Conservation (phyloP, 805 yeast species). For the Priceomyces haplophilus region DNA sequence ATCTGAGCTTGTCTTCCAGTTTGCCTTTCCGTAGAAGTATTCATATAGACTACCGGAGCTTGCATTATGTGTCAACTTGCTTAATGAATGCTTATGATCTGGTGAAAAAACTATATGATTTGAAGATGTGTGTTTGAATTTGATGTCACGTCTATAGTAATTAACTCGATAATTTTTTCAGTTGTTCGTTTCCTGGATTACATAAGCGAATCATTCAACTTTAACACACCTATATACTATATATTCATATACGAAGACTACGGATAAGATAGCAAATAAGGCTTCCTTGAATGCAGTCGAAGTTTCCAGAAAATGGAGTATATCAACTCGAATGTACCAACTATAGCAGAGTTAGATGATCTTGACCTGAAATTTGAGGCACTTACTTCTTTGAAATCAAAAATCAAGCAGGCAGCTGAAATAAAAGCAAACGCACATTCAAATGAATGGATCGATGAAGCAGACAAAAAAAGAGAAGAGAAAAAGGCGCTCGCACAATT, state of each 20-base stretch:
- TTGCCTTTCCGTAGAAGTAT: slow-evolving; percentile 89
- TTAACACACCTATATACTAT: too few relatives aligned
- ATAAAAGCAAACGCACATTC: background rate
- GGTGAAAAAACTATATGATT: background rate
- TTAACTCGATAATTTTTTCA: slow-evolving; percentile 1
- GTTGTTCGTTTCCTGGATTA: background rate
- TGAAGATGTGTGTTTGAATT: background rate
- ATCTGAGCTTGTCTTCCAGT: slow-evolving; percentile 96
- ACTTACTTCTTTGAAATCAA: slow-evolving; percentile 18
- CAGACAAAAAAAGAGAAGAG: slow-evolving; percentile 1
- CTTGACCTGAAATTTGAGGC: slow-evolving; percentile 24
- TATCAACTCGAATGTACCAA: slow-evolving; percentile 33
- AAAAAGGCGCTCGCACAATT: slow-evolving; percentile 1
- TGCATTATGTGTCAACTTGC: slow-evolving; percentile 28
- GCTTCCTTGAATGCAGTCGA: background rate
- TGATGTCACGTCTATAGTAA: slow-evolving; percentile 1
- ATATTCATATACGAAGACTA: background rate
- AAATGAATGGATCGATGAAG: background rate
- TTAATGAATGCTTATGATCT: background rate
- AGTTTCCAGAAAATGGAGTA: slow-evolving; percentile 19
- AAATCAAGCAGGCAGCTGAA: slow-evolving; percentile 9
- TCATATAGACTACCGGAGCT: slow-evolving; percentile 47
- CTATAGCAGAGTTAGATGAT: slow-evolving; percentile 30
- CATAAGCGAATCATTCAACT: slow-evolving; percentile 1
- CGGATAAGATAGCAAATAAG: background rate